Base-by-base conservation (phyloP, 495 filamentous ascomycete genomes). In the Bacidia rubella region DNA sequence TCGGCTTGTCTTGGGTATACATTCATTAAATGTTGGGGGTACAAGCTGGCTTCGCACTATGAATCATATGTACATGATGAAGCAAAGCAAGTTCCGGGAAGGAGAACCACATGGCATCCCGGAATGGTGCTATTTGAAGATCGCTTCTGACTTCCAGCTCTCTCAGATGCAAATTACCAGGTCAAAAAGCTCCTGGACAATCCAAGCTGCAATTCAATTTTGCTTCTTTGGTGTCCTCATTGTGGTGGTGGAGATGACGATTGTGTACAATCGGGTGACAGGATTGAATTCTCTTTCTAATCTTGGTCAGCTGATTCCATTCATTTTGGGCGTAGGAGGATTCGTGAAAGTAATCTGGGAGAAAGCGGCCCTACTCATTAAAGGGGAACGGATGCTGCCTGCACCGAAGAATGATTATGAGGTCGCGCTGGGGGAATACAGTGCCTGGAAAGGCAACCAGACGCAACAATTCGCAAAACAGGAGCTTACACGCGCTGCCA, bases 251-350 rank as follows among this genome's bases (percentile, higher is more conserved):
- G 63, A 64, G 45, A 25, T 64, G 19, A 57, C 63, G 35, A 56
- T 66, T 3, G 29, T 23, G 0, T 66, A 62, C 60, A 66, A 66
- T 23, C 2, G 49, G 4, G 47, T 64, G 11, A 39, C 27, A 26
- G 63, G 62, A 0, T 24, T 66, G 44, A n/a, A 49, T 17, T 49
- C 44, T 7, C 32, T 66, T 24, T 44, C 29, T 9, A 58, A 40
- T 44, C 29, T 66, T 40, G 63, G 63, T 11, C 63, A 66, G 47
- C 46, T 63, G 41, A 60, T 66, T 41, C 62, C 63, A n/a, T 61
- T 61, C 52, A 53, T 61, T 23, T 48, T 64, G 17, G 63, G 60
- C 1, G 47, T 64, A 15, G 58, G 55, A 2, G 60, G 63, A 5
- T 27, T 66, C 44, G 23, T 50, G 4, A 52, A 54, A 39, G 55